Conservation (phyloP, 352 stramenopile species). For the Ophiocytium majus region DNA sequence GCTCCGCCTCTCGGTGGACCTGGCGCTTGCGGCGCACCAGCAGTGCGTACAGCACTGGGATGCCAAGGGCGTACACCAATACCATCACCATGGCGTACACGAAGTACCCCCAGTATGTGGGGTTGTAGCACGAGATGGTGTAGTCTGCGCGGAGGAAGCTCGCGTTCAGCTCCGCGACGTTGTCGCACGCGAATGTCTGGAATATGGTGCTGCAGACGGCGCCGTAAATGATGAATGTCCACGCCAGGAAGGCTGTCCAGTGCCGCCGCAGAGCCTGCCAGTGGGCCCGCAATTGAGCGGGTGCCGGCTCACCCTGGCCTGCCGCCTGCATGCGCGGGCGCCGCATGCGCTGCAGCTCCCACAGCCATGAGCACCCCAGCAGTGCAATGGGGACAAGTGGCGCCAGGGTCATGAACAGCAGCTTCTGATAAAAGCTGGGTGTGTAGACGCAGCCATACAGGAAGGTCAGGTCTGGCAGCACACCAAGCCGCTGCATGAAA, state of each 20-base stretch:
- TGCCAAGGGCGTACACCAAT: background rate
- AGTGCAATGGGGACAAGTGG: background rate
- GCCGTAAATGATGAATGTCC: background rate
- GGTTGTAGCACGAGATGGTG: background rate
- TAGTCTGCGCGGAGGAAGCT: background rate
- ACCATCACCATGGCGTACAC: background rate
- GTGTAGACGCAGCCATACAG: background rate
- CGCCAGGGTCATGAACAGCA: background rate
- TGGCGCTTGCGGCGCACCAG: too few relatives aligned
- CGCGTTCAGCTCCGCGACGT: background rate
- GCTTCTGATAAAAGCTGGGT: background rate
- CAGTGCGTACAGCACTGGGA: too few relatives aligned
- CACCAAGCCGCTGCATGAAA: background rate
- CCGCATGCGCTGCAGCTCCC: background rate
- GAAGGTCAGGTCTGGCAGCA: background rate
- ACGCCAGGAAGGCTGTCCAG: background rate
- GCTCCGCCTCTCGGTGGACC: too few relatives aligned
- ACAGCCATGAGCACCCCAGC: background rate
- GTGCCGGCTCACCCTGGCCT: background rate
- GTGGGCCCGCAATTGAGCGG: background rate
- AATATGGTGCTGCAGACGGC: background rate
- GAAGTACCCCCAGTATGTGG: background rate
- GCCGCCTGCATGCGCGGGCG: too few relatives aligned
- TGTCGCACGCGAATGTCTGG: background rate
- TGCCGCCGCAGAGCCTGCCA: background rate